Evolutionary conservation across 148 eudicot genomes (phyloP).

Genomic region (Rhododendron mucronatum): DNA sequence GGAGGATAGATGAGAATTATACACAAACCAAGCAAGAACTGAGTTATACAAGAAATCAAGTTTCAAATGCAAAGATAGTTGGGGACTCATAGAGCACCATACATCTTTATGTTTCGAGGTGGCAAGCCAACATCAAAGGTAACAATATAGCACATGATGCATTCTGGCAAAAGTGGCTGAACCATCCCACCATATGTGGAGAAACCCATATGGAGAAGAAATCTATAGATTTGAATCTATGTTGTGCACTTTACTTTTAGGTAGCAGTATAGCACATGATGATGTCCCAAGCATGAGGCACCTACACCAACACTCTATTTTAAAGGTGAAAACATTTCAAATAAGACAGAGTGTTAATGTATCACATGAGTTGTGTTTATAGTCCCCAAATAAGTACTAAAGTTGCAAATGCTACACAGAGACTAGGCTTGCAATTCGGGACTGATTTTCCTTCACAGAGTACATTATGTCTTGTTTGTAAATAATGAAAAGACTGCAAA

Average conservation of each 20-base stretch:
- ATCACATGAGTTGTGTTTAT: not conserved
- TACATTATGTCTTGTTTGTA: not conserved
- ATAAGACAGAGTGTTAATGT: not conserved
- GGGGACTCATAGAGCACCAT: not conserved
- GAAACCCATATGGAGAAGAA: not conserved
- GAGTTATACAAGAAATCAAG: not conserved
- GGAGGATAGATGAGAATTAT: not conserved
- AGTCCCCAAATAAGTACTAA: not conserved
- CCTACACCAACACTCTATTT: not conserved
- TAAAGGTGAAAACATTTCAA: not conserved
- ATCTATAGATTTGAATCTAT: not conserved
- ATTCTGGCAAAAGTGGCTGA: not conserved
- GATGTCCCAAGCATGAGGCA: not conserved
- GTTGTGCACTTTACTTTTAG: not conserved
- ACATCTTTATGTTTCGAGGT: not conserved
- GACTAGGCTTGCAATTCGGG: not conserved
- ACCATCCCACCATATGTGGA: not conserved
- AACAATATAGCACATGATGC: not conserved
- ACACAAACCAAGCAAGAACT: not conserved
- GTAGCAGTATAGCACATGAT: not conserved
- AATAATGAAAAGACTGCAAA: not conserved
- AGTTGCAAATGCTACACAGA: not conserved
- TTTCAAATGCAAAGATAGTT: not conserved
- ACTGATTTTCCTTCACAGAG: not conserved
- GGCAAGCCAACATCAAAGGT: not conserved